Evolutionary conservation across 768 basidiomycete species (phyloP), one percentile per base, ranked within the genome.

Genomic region (Phlegmacium glaucopus): DNA sequence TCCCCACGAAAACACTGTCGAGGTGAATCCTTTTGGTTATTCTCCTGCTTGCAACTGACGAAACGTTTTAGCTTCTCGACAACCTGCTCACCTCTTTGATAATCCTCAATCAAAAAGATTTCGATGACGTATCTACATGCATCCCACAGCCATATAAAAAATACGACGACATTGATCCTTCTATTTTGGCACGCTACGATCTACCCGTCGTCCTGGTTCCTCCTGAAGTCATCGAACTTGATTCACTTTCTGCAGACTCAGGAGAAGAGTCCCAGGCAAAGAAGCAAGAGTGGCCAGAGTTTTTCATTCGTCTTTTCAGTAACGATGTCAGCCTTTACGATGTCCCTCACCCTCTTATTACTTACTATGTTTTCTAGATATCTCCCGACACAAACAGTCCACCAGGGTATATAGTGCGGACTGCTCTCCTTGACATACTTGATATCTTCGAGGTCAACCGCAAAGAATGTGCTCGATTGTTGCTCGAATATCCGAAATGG

Each of bases 371-470:
- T 41, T 25, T 18, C 11, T 55, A 94, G 92, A 69, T 90, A 16
- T 86, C 89, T 1, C 90, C 90, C 1, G 78, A 90, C 48, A 80
- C 85, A 4, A 76, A 75, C 40, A 87, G 82, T 3, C 79, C 87
- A 0, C 69, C 80, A 8, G 94, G 94, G 4, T 95, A 93, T 65
- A 73, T 85, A 22, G 76, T 96, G 5, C 87, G 87, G 18, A 77
- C 84, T 9, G 74, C 82, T 17, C 64, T 96, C 9, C 67, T 81
- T 6, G 94, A 97, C 60, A 78, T 85, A 15, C 66, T 96, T 35
- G 82, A 91, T 48, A 87, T 97, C 12, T 98, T 90, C 58, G 95
- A 98, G 64, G 80, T 96, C 42, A 98, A 99, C 64, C 82, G 96
- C 45, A 96, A 95, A 64, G 96, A 99, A 58, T 89, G 87, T 54